A percentile compares a stretch with the other conserved stretches of the same genome.
Conservation (phyloP, 1,284 basidiomycete genomes). For the Phlebopus sp. region DNA sequence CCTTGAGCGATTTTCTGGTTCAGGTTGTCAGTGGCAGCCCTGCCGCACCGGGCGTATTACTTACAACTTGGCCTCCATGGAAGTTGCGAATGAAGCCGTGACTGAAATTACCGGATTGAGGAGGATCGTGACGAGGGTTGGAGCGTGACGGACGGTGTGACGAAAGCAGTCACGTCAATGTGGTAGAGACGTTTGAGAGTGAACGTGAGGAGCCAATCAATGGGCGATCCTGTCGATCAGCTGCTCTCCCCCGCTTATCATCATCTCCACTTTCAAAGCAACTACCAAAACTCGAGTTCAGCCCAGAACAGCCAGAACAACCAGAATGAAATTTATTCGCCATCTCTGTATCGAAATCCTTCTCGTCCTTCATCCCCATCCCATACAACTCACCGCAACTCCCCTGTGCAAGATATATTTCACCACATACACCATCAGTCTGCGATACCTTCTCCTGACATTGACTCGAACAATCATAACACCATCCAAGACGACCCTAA, state of each 20-base stretch:
- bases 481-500: constrained; percentile 21
- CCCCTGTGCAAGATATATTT: constrained; percentile 30
- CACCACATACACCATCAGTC: constrained; percentile 32
- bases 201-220: constrained; percentile 45
- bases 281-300: constrained; percentile 24
- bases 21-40: background rate
- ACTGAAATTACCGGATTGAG: constrained; percentile 9
- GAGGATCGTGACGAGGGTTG: constrained; percentile 15
- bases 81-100: constrained; percentile 9
- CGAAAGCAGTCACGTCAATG: constrained; percentile 9
- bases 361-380: constrained; percentile 28
- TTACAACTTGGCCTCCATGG: constrained; percentile 53
- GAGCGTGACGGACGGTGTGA: constrained; percentile 20
- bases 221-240: constrained; percentile 62
- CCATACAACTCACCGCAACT: constrained; percentile 22
- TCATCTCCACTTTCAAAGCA: constrained; percentile 44
- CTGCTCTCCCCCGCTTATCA: constrained; percentile 60
- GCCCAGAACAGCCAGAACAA: constrained; percentile 7
- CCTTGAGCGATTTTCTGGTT: constrained; percentile 55
- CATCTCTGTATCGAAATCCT: constrained; percentile 24
- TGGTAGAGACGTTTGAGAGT: constrained; percentile 25
- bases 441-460: constrained; percentile 9
- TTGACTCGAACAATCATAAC: constrained; percentile 17
- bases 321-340: constrained; percentile 26
- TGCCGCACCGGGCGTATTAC: constrained; percentile 24